These are phyloP conservation scores for Candida sanyaensis DNA, from an alignment of 1,139 yeast species.

Conservation along the genomic window DNA sequence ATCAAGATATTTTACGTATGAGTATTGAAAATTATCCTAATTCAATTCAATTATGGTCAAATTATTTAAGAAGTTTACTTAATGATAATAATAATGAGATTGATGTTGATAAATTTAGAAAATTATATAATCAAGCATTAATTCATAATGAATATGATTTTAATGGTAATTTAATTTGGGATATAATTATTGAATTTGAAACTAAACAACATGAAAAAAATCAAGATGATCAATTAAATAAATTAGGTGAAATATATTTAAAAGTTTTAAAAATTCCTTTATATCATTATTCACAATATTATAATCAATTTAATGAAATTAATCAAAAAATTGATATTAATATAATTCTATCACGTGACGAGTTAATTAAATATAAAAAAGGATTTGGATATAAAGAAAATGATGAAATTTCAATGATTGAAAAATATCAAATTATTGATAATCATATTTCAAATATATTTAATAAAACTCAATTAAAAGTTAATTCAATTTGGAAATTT, in stretches of 20 bases:
- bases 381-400: slow-evolving; percentile 22
- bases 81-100: slow-evolving; percentile 23
- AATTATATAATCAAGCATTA: slow-evolving; percentile 41
- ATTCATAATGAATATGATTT: slow-evolving; percentile 54
- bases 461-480: slow-evolving; percentile 47
- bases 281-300: slow-evolving; percentile 70
- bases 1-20: slow-evolving; percentile 46
- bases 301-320: slow-evolving; percentile 49
- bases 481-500: slow-evolving; percentile 59
- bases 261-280: slow-evolving; percentile 55
- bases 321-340: slow-evolving; percentile 33
- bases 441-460: slow-evolving; percentile 45
- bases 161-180: slow-evolving; percentile 68
- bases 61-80: slow-evolving; percentile 57
- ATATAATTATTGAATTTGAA: slow-evolving; percentile 55
- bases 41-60: slow-evolving; percentile 68
- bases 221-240: slow-evolving; percentile 21
- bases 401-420: slow-evolving; percentile 29
- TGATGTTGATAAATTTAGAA: slow-evolving; percentile 26
- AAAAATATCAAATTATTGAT: slow-evolving; percentile 41
- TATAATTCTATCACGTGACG: slow-evolving; percentile 30
- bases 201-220: slow-evolving; percentile 13
- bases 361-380: slow-evolving; percentile 20
- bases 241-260: slow-evolving; percentile 38
- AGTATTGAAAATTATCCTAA: slow-evolving; percentile 54